Evolutionary conservation across 331 rosid species (phyloP).

Genomic region (Stylosanthes scabra): DNA sequence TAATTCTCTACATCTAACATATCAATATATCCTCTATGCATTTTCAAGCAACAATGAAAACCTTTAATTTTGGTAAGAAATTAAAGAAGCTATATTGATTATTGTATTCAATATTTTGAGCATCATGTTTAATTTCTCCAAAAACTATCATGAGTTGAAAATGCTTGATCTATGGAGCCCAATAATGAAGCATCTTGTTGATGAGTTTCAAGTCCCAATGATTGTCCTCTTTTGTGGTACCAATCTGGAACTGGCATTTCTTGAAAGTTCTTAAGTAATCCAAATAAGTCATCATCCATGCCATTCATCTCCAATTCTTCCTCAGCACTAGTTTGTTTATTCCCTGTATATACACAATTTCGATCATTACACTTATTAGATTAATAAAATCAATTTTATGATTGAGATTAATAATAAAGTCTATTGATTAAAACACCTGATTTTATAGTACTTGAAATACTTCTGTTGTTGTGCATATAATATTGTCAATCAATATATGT

Average conservation of each 20-base stretch:
- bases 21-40: background rate
- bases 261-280: constrained; percentile 63
- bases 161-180: constrained; percentile 12
- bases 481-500: no score
- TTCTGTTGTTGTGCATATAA: no score
- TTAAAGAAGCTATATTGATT: background rate
- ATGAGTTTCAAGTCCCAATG: constrained; percentile 10
- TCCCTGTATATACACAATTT: constrained; percentile 35
- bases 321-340: constrained; percentile 34
- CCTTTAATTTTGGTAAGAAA: background rate
- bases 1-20: constrained; percentile 26
- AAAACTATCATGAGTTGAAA: constrained; percentile 42
- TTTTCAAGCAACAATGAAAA: background rate
- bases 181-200: constrained; percentile 26
- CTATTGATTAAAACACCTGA: no score
- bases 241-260: constrained; percentile 55
- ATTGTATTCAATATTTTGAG: constrained; percentile 41
- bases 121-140: constrained; percentile 71
- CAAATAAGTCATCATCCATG: constrained; percentile 64
- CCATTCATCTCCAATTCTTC: constrained; percentile 49
- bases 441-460: no score
- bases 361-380: no score
- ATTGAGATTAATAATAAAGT: no score
- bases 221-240: constrained; percentile 41
- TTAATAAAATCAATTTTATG: no score